Base-by-base conservation (phyloP, 148 eudicot species). In the Mesembryanthemum crystallinum region DNA sequence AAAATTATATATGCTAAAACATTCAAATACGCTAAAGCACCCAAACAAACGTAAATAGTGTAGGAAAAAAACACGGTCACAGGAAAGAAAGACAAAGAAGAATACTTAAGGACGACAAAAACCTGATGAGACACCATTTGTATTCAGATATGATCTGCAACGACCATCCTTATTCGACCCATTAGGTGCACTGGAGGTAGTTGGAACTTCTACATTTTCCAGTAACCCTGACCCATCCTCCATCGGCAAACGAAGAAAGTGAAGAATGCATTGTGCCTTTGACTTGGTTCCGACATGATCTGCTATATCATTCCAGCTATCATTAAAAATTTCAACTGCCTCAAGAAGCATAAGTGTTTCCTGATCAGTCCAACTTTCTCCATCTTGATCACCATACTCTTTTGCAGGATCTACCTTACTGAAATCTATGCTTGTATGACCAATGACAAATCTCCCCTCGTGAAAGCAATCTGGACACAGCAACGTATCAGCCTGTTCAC, bases 241-340 rank as follows among this genome's bases (percentile, higher is more conserved):
- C 71, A 86, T 77, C 7, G 97, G 94, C 77, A 94, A 82, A 69
- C 97, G 94, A 64, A 94, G 85, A 82, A 94, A 94, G 80, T 94
- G 98, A 73, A 87, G 88, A 55, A 94, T 92, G 85, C 98, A 94
- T 75, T 94, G 97, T 37, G 97, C 93, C 85, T 94, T 94, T 66
- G 97, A 90, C 87, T 94, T 94, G 28, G 92, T 78, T 33, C 97
- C 90, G 59, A 94, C 97, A 80, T 94, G 90, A 71, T 90, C 97
- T 5, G 98, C 98, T 83, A 94, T 90, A 69, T 92, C 94, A 79
- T 85, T 92, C 98, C 98, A 94, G 82, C 86, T 90, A 64, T 92
- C 96, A 65, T 80, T 83, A 67, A 85, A 87, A 24, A 85, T 78
- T 82, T 90, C 97, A 82, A 94, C 79, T 11, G 96, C 97, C 82